Conservation (phyloP, 768 basidiomycete species). For the Mycena venus region DNA sequence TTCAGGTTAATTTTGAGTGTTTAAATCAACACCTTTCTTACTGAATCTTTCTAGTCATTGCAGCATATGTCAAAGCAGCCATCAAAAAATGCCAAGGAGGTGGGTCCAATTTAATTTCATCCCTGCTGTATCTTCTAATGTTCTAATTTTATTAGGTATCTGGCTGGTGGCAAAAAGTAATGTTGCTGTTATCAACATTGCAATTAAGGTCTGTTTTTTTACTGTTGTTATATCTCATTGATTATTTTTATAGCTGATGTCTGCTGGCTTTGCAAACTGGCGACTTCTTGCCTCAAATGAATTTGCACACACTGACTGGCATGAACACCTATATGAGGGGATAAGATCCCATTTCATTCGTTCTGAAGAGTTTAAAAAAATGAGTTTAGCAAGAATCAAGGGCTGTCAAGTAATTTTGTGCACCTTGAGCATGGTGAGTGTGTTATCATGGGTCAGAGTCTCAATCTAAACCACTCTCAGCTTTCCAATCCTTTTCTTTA, state of each 20-base stretch:
- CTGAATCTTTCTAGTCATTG: constrained; percentile 59
- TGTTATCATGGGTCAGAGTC: not conserved
- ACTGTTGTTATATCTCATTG: not conserved
- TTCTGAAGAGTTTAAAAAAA: constrained; percentile 53
- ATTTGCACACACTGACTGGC: constrained; percentile 76
- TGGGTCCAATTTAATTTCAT: not conserved
- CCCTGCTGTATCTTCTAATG: not conserved
- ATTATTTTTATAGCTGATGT: constrained; percentile 62
- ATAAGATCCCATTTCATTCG: constrained; percentile 66
- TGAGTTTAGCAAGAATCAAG: constrained; percentile 41
- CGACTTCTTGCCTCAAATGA: constrained; percentile 78
- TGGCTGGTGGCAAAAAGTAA: constrained; percentile 91
- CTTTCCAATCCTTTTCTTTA: constrained; percentile 59
- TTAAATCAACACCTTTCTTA: not conserved
- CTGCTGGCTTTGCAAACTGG: constrained; percentile 67
- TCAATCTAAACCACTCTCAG: not conserved
- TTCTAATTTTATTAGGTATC: constrained; percentile 63
- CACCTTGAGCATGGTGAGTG: constrained; percentile 75
- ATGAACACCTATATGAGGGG: constrained; percentile 79
- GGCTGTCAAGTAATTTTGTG: constrained; percentile 75
- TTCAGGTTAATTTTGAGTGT: constrained; percentile 39
- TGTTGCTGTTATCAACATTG: constrained; percentile 92
- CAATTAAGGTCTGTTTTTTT: constrained; percentile 39
- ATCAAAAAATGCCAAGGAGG: constrained; percentile 45
- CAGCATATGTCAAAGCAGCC: constrained; percentile 68